These are phyloP conservation scores for Chrysoporthe deuterocubensis DNA, from an alignment of 2,329 filamentous ascomycete genomes.

Conservation along the genomic window DNA sequence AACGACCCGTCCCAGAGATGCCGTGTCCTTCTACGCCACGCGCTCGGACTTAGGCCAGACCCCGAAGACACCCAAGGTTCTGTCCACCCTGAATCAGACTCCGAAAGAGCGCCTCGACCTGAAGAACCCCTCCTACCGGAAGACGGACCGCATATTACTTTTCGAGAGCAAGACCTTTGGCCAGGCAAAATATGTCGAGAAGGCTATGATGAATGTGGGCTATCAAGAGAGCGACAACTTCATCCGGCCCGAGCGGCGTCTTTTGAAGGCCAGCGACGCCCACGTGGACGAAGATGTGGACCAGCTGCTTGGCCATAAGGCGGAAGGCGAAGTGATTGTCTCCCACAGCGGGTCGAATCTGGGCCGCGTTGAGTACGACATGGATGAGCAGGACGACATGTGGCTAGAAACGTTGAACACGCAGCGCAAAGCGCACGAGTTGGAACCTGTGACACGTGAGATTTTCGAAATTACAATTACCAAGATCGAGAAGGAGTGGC, in stretches of 20 bases:
- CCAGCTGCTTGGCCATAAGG: conserved; percentile 47
- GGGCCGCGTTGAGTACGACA: conserved; percentile 95
- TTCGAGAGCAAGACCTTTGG: conserved; percentile 86
- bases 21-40: conserved; percentile 56
- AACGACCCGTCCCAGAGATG: conserved; percentile 53
- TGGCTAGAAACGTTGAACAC: conserved; percentile 88
- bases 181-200: conserved; percentile 90
- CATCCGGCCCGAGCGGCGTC: conserved; percentile 72
- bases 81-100: conserved; percentile 79
- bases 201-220: conserved; percentile 92
- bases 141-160: conserved; percentile 76
- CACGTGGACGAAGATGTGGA: conserved; percentile 65
- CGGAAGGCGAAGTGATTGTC: conserved; percentile 60
- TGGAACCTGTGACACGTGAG: conserved; percentile 86
- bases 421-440: conserved; percentile 72
- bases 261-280: conserved; percentile 67
- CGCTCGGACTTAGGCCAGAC: conserved; percentile 49
- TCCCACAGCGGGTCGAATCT: conserved; percentile 54
- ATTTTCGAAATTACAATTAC: conserved; percentile 98
- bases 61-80: conserved; percentile 65
- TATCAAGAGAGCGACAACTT: conserved; percentile 96
- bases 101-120: conserved; percentile 80
- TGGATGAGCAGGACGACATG: conserved; percentile 98
- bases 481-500: conserved; percentile 99
- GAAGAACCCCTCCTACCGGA: conserved; percentile 74